phyloP scores from a whole-genome alignment of 495 filamentous ascomycete genomes.

The Xylaria palmicola region DNA sequence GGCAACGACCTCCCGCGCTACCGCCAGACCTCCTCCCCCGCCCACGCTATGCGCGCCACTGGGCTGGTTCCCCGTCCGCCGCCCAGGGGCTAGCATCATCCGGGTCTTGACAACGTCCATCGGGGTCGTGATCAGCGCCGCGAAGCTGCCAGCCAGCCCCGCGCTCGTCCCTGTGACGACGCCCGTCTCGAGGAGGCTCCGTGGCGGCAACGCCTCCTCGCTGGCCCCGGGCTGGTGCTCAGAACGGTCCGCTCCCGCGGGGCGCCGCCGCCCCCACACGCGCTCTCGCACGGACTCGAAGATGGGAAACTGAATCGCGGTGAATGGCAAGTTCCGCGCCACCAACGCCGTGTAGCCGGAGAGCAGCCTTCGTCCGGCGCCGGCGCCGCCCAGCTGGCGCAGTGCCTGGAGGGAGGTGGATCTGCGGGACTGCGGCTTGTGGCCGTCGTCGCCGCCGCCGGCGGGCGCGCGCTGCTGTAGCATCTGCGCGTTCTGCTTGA shows the following conservation, averaged over 20 bases:
- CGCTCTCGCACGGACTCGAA: conserved; percentile 64
- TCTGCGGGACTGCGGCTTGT: conserved; percentile 1
- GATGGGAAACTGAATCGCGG: conserved; percentile 82
- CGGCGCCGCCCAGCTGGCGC: conserved; percentile 36
- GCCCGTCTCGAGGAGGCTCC: conserved; percentile 58
- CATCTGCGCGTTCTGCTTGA: conserved; percentile 93
- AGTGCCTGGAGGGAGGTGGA: conserved; percentile 47
- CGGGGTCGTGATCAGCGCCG: conserved; percentile 73
- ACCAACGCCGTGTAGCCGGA: conserved; percentile 77
- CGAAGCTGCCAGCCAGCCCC: conserved; percentile 64
- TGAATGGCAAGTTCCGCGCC: conserved; percentile 80
- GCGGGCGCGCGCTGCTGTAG: conserved; percentile 24
- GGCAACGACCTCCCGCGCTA: conserved; percentile 60
- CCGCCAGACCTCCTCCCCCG: conserved; percentile 48
- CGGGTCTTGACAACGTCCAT: conserved; percentile 83
- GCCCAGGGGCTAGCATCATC: conserved; percentile 61
- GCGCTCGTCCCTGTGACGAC: conserved; percentile 69
- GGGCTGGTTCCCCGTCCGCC: conserved; percentile 17
- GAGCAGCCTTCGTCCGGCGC: conserved; percentile 52
- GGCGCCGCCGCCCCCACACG: conserved; percentile 35
- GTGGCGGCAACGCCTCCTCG: no score
- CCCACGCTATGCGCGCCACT: no score
- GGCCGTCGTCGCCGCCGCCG: not conserved
- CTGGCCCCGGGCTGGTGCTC: not conserved
- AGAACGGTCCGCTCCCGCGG: no score